Evolutionary conservation across 2,329 filamentous ascomycete species (phyloP), one percentile per base, ranked within the genome.

Genomic region (Chrysosphaeria jannelii): DNA sequence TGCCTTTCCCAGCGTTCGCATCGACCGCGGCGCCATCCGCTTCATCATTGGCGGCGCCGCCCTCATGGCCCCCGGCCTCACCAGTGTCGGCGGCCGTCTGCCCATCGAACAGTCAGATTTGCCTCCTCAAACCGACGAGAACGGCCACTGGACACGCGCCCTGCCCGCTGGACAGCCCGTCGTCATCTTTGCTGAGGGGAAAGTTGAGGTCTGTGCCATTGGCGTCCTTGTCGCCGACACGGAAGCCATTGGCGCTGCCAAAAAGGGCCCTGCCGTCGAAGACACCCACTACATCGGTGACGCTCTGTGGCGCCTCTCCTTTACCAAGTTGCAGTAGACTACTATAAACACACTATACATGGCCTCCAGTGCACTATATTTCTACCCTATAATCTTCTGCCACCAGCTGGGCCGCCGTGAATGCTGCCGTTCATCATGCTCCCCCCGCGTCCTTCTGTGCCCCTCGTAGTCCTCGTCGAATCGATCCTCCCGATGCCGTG

Each of bases 11-110:
- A 69, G 62, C 24, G 55, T 97, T 27, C 69, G 79, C 28, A 89
- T 93, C 43, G 85, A 97, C 45, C 64, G 85, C 23, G 85, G 85
- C 30, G 85, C 85, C 5, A 93, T 97, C 39, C 74, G 85, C 29
- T 97, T 97, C 47, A 81, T 97, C 13, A 60, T 97, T 2, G 74
- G 66, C 1, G 85, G 85, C 21, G 85, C 85, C 1, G 76, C 81
- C 9, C 65, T 97, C 31, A 97, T 97, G 85, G 81, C 78, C 2
- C 85, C 85, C 0, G 85, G 85, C 0, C 45, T 97, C 35, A 97
- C 85, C 14, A 76, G 65, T 11, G 46, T 64, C 0, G 85, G 85
- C 0, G 85, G 85, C 0, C 45, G 72, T 22, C 45, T 97, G 36
- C 85, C 85, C 0, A 48, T 59, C 30, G 43, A 47, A 5, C 32